A percentile compares a stretch with the other conserved stretches of the same genome.
phyloP scores from a whole-genome alignment of 805 yeast species.

The Metschnikowia rubicola region DNA sequence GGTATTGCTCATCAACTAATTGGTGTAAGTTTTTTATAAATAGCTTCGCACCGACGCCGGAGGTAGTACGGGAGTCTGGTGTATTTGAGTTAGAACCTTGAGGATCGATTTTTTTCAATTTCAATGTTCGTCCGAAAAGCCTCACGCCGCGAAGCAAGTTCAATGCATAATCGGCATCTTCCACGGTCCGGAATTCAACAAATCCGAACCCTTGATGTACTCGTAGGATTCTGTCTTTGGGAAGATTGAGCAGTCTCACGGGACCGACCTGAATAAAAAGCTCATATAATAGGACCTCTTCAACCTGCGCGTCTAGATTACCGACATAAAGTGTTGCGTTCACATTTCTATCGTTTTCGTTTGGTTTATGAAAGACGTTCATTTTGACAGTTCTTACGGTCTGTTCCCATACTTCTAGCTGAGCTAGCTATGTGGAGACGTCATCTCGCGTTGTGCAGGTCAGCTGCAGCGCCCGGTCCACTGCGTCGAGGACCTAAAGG shows the following conservation, averaged over 20 bases:
- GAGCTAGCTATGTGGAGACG: background rate
- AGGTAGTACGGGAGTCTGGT: slow-evolving; percentile 4
- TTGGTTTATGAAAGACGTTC: slow-evolving; percentile 32
- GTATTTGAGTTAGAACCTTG: slow-evolving; percentile 11
- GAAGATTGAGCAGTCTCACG: slow-evolving; percentile 63
- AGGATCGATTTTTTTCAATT: slow-evolving; percentile 50
- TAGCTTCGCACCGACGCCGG: slow-evolving; percentile 47
- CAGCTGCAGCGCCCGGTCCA: background rate
- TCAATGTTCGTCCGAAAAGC: slow-evolving; percentile 58
- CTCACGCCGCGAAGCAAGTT: slow-evolving; percentile 57
- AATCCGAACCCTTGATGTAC: slow-evolving; percentile 87
- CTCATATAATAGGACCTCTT: slow-evolving; percentile 72
- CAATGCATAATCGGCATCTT: slow-evolving; percentile 69
- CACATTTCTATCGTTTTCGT: slow-evolving; percentile 50
- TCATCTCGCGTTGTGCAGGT: slow-evolving; percentile 3
- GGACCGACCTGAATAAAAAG: slow-evolving; percentile 85
- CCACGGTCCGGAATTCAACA: slow-evolving; percentile 57
- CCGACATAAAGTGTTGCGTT: slow-evolving; percentile 76
- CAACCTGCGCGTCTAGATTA: slow-evolving; percentile 71
- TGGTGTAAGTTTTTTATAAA: slow-evolving; percentile 62
- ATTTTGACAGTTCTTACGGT: slow-evolving; percentile 9
- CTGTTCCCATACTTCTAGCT: too few relatives aligned
- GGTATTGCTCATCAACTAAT: slow-evolving; percentile 56
- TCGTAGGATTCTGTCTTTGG: slow-evolving; percentile 69
- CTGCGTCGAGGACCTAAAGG: background rate